Conservation (phyloP, 2,329 filamentous ascomycete species). For the Trichothecium sympodiale region DNA sequence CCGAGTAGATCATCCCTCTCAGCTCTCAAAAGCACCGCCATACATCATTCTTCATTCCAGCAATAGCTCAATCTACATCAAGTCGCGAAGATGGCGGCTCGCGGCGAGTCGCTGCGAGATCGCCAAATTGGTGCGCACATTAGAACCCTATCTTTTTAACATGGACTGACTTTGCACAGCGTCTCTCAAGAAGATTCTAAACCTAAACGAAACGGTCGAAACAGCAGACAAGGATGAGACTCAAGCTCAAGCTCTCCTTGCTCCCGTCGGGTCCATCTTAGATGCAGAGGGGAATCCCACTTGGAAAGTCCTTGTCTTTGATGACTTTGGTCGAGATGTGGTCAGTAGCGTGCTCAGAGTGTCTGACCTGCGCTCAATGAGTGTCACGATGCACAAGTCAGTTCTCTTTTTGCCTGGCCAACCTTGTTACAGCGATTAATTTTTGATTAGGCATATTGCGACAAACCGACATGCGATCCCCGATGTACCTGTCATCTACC, state of each 20-base stretch:
- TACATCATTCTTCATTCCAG: not conserved
- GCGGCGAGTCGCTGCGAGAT: constrained; percentile 35
- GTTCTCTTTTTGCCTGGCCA: constrained; percentile 8
- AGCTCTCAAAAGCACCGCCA: too few relatives aligned
- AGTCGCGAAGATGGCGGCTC: constrained; percentile 29
- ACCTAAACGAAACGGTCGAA: constrained; percentile 69
- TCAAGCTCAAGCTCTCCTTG: constrained; percentile 50
- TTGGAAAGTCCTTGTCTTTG: constrained; percentile 97
- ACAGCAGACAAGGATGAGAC: constrained; percentile 51
- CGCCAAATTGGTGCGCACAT: constrained; percentile 32
- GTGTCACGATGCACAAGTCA: constrained; percentile 93
- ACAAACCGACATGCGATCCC: constrained; percentile 80
- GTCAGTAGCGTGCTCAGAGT: constrained; percentile 94
- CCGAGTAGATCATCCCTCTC: not conserved
- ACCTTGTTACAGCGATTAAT: constrained; percentile 11
- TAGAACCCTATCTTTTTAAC: too few relatives aligned
- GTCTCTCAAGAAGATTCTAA: constrained; percentile 90
- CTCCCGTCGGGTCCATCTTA: constrained; percentile 66
- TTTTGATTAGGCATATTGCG: constrained; percentile 58
- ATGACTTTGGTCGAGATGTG: constrained; percentile 81
- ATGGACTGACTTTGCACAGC: constrained; percentile 39
- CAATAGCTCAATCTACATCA: constrained; percentile 4
- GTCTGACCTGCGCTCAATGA: constrained; percentile 83
- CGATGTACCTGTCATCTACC: constrained; percentile 90
- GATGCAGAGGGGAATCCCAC: constrained; percentile 84